These are phyloP conservation scores for Wickerhamiella cacticola DNA, from an alignment of 805 yeast species.

Conservation along the genomic window DNA sequence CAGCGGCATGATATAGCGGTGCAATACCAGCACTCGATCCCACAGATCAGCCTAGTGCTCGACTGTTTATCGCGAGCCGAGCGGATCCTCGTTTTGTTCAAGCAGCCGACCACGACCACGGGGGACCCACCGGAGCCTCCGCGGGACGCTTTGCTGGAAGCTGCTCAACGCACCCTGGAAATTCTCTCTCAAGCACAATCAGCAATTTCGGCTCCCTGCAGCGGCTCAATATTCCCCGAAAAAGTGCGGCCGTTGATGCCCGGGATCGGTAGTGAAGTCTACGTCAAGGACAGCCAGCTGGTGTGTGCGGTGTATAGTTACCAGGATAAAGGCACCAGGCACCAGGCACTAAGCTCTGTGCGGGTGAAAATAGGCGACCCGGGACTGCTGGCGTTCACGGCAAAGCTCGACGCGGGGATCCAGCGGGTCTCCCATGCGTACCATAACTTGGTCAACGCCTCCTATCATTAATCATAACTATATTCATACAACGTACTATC, in stretches of 20 bases:
- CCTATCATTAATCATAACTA: not conserved
- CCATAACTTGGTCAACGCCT: not conserved
- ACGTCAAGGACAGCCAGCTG: conserved; percentile 9
- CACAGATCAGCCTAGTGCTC: conserved; percentile 8
- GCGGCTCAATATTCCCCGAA: conserved; percentile 8
- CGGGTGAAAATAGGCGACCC: conserved; percentile 9
- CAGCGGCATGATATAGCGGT: not conserved
- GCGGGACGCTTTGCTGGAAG: not conserved
- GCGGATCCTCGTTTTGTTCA: not conserved
- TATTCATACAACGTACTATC: too few species aligned
- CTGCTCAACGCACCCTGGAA: not conserved
- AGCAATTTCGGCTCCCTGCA: not conserved
- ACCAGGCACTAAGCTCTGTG: conserved; percentile 2
- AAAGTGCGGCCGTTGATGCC: not conserved
- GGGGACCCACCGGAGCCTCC: not conserved
- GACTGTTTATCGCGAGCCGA: conserved; percentile 3
- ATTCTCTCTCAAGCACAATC: not conserved
- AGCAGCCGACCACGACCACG: not conserved
- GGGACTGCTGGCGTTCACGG: conserved; percentile 7
- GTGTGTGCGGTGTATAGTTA: conserved; percentile 7
- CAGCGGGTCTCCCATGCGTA: conserved; percentile 7
- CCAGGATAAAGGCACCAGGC: conserved; percentile 9
- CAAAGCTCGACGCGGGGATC: conserved; percentile 9
- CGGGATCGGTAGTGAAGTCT: conserved; percentile 8
- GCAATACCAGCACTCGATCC: not conserved